phyloP scores from a whole-genome alignment of 371 early-diverging fungal species.

The Apophysomyces trapeziformis region DNA sequence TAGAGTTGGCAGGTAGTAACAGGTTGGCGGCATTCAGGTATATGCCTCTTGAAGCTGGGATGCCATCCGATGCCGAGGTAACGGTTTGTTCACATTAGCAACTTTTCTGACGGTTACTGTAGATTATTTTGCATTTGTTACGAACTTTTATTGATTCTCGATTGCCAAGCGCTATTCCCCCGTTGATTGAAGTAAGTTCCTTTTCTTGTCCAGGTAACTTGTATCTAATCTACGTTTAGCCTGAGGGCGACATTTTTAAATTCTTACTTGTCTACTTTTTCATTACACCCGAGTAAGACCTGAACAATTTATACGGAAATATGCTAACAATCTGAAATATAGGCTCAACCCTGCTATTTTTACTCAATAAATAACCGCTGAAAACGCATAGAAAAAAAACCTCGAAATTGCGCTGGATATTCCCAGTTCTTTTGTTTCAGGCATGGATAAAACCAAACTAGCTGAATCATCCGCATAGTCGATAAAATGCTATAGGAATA shows the following conservation, averaged over 20 bases:
- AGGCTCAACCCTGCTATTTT: constrained; percentile 2
- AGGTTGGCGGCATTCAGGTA: constrained; percentile 14
- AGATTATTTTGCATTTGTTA: constrained; percentile 21
- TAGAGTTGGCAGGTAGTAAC: constrained; percentile 6
- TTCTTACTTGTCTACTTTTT: constrained; percentile 26
- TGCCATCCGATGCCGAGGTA: constrained; percentile 23
- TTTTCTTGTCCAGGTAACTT: too few species aligned
- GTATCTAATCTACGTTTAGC: constrained; percentile 2
- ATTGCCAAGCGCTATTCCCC: constrained; percentile 20
- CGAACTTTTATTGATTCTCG: constrained; percentile 11
- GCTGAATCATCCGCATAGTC: too few species aligned
- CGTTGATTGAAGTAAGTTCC: constrained; percentile 19
- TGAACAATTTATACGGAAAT: background rate
- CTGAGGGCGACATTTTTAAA: constrained; percentile 21
- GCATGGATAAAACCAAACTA: too few species aligned
- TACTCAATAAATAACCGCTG: background rate
- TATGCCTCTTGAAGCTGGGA: constrained; percentile 8
- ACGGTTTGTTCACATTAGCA: background rate
- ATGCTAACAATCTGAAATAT: background rate
- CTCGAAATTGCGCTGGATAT: too few species aligned
- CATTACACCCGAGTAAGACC: constrained; percentile 24
- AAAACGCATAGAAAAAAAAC: too few species aligned
- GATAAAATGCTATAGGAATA: too few species aligned
- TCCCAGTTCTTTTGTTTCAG: background rate
- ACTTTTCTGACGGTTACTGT: background rate